Conservation (phyloP, 805 yeast genomes). For the Kuraishia hungarica region DNA sequence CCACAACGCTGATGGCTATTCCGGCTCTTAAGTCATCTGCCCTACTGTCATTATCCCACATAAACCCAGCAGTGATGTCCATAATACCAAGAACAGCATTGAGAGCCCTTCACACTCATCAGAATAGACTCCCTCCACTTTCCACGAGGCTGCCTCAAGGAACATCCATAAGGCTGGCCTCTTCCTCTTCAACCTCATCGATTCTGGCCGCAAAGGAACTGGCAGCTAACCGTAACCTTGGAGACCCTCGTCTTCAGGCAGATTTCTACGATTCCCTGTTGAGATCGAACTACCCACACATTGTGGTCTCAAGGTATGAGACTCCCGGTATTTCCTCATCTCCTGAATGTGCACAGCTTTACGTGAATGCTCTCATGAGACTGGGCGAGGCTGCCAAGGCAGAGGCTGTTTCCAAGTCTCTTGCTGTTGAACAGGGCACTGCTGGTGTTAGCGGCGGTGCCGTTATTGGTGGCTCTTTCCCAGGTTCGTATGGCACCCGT, state of each 20-base stretch:
- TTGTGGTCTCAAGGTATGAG: slow-evolving; percentile 90
- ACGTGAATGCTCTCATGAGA: slow-evolving; percentile 72
- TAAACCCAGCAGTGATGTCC: neutral
- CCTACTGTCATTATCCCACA: neutral
- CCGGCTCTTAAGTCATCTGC: neutral
- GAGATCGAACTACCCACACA: slow-evolving; percentile 85
- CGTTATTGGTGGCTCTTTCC: slow-evolving; percentile 9
- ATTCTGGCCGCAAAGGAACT: slow-evolving; percentile 63
- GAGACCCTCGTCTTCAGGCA: slow-evolving; percentile 69
- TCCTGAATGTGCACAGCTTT: slow-evolving; percentile 69
- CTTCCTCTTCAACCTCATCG: slow-evolving; percentile 10
- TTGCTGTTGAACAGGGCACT: slow-evolving; percentile 25
- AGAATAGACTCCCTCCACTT: neutral
- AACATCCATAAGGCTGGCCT: slow-evolving; percentile 6
- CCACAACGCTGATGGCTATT: neutral
- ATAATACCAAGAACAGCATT: neutral
- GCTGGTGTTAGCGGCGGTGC: slow-evolving; percentile 12
- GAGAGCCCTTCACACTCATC: neutral
- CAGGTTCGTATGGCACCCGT: slow-evolving; percentile 43
- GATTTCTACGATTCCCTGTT: slow-evolving; percentile 71
- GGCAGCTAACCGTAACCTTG: slow-evolving; percentile 70
- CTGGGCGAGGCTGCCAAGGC: slow-evolving; percentile 77
- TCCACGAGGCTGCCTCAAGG: neutral
- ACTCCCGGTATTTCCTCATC: slow-evolving; percentile 87
- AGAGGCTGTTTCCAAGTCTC: slow-evolving; percentile 46